Evolutionary conservation across 805 yeast genomes (phyloP).

Genomic region (Ogataea nonfermentans): DNA sequence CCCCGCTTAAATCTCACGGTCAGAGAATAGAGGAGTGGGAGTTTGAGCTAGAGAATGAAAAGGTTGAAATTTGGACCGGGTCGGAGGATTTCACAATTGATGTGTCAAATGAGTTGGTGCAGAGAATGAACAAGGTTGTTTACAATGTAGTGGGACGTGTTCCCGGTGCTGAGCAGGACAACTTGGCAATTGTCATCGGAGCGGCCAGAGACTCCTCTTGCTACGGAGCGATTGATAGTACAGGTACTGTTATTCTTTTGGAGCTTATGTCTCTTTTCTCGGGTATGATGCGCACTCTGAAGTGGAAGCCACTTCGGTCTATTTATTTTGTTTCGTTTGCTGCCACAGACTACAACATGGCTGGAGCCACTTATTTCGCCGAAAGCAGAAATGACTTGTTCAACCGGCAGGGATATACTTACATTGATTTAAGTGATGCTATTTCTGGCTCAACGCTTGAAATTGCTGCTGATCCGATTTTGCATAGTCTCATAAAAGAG

Average conservation of each 20-base stretch:
- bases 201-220: constrained; percentile 73
- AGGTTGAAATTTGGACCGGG: constrained; percentile 47
- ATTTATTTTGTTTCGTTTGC: constrained; percentile 84
- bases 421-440: constrained; percentile 71
- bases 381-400: constrained; percentile 54
- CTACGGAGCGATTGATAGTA: constrained; percentile 70
- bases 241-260: constrained; percentile 71
- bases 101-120: constrained; percentile 40
- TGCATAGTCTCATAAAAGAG: constrained; percentile 47
- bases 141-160: constrained; percentile 81
- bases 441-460: constrained; percentile 52
- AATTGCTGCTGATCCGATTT: constrained; percentile 56
- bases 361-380: constrained; percentile 81
- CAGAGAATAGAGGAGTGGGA: constrained; percentile 37
- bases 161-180: constrained; percentile 76
- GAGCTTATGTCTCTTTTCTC: constrained; percentile 71
- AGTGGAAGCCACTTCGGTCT: constrained; percentile 83
- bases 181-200: constrained; percentile 71
- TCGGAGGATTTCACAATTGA: constrained; percentile 27
- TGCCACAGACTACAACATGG: constrained; percentile 73
- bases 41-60: constrained; percentile 22
- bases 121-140: constrained; percentile 56
- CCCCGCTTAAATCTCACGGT: constrained; percentile 39
- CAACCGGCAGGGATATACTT: constrained; percentile 59
- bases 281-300: constrained; percentile 55